phyloP scores from a whole-genome alignment of 805 yeast genomes.

The Dipodascus geniculatus region DNA sequence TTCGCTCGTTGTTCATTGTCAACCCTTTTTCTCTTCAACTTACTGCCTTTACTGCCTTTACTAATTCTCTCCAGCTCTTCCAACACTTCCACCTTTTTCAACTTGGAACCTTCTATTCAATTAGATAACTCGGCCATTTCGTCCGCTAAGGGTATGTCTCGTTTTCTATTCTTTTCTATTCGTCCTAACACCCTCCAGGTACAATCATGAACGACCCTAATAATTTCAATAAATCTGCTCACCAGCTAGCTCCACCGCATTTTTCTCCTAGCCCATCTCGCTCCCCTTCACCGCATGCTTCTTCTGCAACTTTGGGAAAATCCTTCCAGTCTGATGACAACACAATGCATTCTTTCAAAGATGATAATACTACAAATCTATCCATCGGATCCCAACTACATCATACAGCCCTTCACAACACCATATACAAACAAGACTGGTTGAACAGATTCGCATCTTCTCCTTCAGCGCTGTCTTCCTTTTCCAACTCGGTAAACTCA shows the following conservation, averaged over 20 bases:
- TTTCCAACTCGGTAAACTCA: constrained; percentile 1
- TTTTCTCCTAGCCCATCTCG: not conserved
- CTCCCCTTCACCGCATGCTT: not conserved
- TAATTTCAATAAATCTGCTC: not conserved
- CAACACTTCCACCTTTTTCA: not conserved
- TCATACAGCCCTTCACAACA: not conserved
- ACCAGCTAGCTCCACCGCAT: not conserved
- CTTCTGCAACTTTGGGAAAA: not conserved
- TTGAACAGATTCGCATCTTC: constrained; percentile 31
- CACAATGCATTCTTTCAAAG: not conserved
- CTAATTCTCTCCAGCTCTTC: not conserved
- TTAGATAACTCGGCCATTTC: not conserved
- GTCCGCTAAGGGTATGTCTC: not conserved
- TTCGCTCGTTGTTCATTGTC: too few species aligned
- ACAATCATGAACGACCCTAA: not conserved
- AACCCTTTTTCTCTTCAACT: too few species aligned
- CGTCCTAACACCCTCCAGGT: not conserved
- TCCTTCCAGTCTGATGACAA: not conserved
- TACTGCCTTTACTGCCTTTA: not conserved
- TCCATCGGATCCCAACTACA: not conserved
- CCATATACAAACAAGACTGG: constrained; percentile 41
- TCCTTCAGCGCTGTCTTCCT: not conserved
- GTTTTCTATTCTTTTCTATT: not conserved
- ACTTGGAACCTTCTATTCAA: not conserved
- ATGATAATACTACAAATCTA: not conserved